A percentile compares a stretch with the other conserved stretches of the same genome.
Evolutionary conservation across 2,329 filamentous ascomycete genomes (phyloP).

Genomic region (Lachnellula willkommii): DNA sequence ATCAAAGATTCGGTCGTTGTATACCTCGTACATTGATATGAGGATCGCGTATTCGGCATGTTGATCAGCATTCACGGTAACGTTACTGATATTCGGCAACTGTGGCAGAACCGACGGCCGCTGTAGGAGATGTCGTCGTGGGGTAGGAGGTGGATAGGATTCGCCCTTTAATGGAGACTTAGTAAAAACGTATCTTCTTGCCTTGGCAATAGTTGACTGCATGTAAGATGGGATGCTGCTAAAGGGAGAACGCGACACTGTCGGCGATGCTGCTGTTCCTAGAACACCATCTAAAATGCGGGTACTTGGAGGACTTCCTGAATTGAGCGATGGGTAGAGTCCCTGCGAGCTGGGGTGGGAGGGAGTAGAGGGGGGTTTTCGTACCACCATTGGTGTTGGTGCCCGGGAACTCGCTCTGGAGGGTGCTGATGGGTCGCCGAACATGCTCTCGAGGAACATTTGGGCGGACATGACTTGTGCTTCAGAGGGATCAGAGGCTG

Average conservation of each 20-base stretch:
- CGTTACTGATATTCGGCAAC: conserved; percentile 65
- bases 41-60: conserved; percentile 79
- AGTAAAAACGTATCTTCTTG: conserved; percentile 31
- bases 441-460: conserved; percentile 73
- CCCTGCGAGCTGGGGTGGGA: conserved; percentile 14
- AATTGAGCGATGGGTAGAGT: conserved; percentile 23
- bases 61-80: conserved; percentile 61
- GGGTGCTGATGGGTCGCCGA: conserved; percentile 55
- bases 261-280: background rate
- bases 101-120: conserved; percentile 68
- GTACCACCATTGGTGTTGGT: conserved; percentile 64
- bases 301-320: conserved; percentile 29
- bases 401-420: conserved; percentile 60
- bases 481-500: conserved; percentile 74
- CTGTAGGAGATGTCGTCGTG: conserved; percentile 56
- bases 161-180: conserved; percentile 46
- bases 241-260: conserved; percentile 6
- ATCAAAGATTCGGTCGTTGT: conserved; percentile 97
- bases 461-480: conserved; percentile 69
- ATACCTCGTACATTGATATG: conserved; percentile 97
- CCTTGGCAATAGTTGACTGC: conserved; percentile 27
- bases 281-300: conserved; percentile 21
- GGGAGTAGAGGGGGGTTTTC: conserved; percentile 30
- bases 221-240: conserved; percentile 26
- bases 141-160: conserved; percentile 48